Conservation (phyloP, 768 basidiomycete species). For the Heimioporus sp. region DNA sequence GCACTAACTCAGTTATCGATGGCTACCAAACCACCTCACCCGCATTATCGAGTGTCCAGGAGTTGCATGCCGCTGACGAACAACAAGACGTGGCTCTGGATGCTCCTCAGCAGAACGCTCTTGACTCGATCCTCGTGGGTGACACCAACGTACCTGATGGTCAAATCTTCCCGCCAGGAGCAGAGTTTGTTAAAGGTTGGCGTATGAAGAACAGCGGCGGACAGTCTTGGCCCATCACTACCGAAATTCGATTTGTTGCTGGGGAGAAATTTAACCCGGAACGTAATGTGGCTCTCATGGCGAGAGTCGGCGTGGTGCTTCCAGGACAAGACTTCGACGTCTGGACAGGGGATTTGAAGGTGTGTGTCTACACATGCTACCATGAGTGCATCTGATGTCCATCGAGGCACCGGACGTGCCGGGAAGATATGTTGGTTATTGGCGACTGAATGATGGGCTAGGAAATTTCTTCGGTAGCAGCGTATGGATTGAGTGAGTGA, state of each 20-base stretch:
- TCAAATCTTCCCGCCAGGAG: conserved; percentile 76
- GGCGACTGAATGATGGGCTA: conserved; percentile 61
- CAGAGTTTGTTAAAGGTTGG: conserved; percentile 87
- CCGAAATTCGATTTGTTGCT: conserved; percentile 67
- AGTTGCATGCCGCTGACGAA: neutral
- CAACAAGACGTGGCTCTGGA: neutral
- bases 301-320: conserved; percentile 55
- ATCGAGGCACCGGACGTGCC: conserved; percentile 67
- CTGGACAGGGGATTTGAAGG: conserved; percentile 75
- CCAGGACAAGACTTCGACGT: conserved; percentile 61
- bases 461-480: conserved; percentile 63
- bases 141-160: conserved; percentile 76
- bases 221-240: conserved; percentile 63
- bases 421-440: conserved; percentile 75
- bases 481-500: conserved; percentile 76
- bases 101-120: neutral
- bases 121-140: conserved; percentile 57
- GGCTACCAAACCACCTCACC: conserved; percentile 24
- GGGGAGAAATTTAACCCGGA: conserved; percentile 58
- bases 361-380: conserved; percentile 22
- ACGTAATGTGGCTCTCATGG: conserved; percentile 25
- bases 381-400: conserved; percentile 1
- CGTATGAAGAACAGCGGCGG: conserved; percentile 64
- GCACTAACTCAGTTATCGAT: conserved; percentile 30
- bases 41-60: conserved; percentile 1